Conservation (phyloP, 163 green algal species). For the Volvox carteri region DNA sequence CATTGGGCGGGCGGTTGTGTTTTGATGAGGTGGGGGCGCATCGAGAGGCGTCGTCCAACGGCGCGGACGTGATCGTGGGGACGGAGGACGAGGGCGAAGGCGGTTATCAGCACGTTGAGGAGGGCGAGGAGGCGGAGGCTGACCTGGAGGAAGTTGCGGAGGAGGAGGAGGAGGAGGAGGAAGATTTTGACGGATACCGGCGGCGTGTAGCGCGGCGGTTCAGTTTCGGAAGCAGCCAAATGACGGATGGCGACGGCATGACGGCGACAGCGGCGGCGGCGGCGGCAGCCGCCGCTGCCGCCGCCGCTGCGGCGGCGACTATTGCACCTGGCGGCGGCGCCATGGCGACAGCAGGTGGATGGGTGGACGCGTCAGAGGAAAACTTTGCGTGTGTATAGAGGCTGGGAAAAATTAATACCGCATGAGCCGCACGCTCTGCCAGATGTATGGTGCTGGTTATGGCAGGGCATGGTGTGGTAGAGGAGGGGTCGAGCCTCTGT, state of each 20-base stretch:
- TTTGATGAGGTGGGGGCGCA: background rate
- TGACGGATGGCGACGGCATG: constrained; percentile 3
- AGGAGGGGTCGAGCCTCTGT: too few species aligned
- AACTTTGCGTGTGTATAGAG: too few species aligned
- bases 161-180: background rate
- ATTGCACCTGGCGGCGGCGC: background rate
- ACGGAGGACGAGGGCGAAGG: background rate
- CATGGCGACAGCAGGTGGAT: too few species aligned
- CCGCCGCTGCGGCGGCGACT: background rate
- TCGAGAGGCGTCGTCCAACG: background rate
- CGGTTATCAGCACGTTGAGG: background rate
- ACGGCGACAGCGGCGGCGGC: background rate
- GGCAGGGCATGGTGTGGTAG: too few species aligned
- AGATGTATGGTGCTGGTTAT: too few species aligned
- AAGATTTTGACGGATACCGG: background rate
- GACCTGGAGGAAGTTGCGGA: background rate
- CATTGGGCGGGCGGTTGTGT: background rate
- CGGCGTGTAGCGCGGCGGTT: constrained; percentile 9
- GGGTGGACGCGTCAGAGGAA: too few species aligned
- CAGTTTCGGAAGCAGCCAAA: constrained; percentile 45
- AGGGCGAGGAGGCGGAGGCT: background rate
- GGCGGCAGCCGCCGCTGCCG: background rate
- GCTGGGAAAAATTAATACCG: too few species aligned
- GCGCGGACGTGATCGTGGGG: background rate
- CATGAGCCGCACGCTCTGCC: too few species aligned